Evolutionary conservation across 1,284 basidiomycete species (phyloP), one percentile per base, ranked within the genome.

Genomic region (Melampsora americana): DNA sequence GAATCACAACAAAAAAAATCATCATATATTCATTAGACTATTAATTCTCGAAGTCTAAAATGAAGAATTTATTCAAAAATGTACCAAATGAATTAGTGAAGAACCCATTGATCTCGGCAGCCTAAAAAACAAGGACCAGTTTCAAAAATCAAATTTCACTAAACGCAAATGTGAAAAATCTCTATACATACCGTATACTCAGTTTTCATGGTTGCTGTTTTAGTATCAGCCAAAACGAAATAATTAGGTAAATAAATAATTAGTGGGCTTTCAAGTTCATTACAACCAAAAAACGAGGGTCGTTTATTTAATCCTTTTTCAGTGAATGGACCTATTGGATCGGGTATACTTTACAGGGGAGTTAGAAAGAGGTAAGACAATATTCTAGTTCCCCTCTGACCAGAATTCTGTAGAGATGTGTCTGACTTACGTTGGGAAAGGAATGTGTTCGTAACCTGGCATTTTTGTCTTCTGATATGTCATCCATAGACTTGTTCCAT

Each of bases 51-150:
- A 26, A 18, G 9, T 28, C 16, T 5, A 42, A 35, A 59, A 23
- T 50, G 11, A 12, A 44, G 3, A 48, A 14, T 20, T 62, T 18
- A 26, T 39, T 16, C n/a, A 44, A 44, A 62, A 42, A n/a, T 26
- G n/a, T 46, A 72, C 70, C 70, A 66, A 74, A 74, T 32, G 71
- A 74, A 30, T 74, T 74, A n/a, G 66, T 32, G 42, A 74, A 67
- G 66, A 74, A 73, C 5, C 30, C 65, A 74, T 74, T 44, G 30
- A 74, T 74, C 66, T 74, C 64, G 14, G 48, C 30, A 26, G 50
- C 48, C 71, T 62, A 6, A 35, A 9, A 60, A 61, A 39, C n/a
- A n/a, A 42, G 20, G 30, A 61, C 39, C 7, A 44, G 44, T 23
- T 14, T 59, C 18, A 61, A 11, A 26, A 5, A 9, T 39, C 59